A percentile compares a stretch with the other conserved stretches of the same genome.
phyloP scores from a whole-genome alignment of 2,329 filamentous ascomycete species.

The Ambrosiella cleistominuta region DNA sequence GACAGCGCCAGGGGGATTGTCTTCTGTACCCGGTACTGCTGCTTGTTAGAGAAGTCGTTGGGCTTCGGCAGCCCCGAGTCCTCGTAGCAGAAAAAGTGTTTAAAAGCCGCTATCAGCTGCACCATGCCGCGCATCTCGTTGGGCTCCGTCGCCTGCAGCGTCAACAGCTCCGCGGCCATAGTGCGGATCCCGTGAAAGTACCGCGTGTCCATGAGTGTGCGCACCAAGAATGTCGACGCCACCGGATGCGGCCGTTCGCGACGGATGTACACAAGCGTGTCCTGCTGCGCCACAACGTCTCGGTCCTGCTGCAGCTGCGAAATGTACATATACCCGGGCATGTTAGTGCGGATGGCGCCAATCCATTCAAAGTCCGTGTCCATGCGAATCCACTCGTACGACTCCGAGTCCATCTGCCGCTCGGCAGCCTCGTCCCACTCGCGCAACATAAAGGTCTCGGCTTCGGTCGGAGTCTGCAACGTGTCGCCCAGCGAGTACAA shows the following conservation, averaged over 20 bases:
- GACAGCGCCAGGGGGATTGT: constrained; percentile 70
- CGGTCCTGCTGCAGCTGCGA: constrained; percentile 94
- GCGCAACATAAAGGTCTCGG: constrained; percentile 62
- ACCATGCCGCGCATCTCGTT: constrained; percentile 59
- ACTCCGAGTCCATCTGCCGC: constrained; percentile 81
- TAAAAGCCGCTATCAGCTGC: constrained; percentile 73
- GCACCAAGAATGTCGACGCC: constrained; percentile 72
- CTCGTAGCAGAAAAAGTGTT: constrained; percentile 71
- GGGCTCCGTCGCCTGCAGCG: constrained; percentile 53
- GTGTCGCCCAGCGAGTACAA: constrained; percentile 83
- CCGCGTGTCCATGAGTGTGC: constrained; percentile 76
- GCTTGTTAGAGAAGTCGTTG: constrained; percentile 82
- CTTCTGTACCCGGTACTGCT: constrained; percentile 67
- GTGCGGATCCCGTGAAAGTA: constrained; percentile 89
- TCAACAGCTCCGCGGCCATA: constrained; percentile 64
- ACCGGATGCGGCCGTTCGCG: constrained; percentile 54
- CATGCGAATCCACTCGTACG: constrained; percentile 96
- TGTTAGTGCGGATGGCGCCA: constrained; percentile 60
- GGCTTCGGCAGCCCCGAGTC: constrained; percentile 63
- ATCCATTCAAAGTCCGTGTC: constrained; percentile 99
- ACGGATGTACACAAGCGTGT: constrained; percentile 59
- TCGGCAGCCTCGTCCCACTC: constrained; percentile 88
- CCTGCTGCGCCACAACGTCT: constrained; percentile 77
- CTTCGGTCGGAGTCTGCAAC: constrained; percentile 65
- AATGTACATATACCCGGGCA: constrained; percentile 94